Base-by-base conservation (phyloP, 106 monocot species). In the Apostasia ramifera region DNA sequence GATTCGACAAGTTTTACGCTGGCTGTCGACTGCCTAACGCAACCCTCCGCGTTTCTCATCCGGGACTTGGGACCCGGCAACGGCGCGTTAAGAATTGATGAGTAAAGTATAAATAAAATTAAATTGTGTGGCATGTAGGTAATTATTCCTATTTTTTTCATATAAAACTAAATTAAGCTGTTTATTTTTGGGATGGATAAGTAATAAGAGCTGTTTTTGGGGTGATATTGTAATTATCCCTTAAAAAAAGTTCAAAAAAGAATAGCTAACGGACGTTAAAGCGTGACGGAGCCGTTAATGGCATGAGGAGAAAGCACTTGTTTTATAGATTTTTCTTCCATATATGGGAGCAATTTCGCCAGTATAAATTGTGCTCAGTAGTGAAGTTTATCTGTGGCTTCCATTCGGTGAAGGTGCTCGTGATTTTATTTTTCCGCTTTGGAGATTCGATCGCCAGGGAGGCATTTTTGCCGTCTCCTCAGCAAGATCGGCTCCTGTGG, bases 251-350 rank as follows among this genome's bases (percentile, higher is more conserved):
- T 1, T 5, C 3, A n/a, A 1, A 8, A 66, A 74, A 66, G 48
- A 26, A 26, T 26, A 26, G 58, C 9, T 57, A 66, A 44, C 44
- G 57, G 49, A 66, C 80, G 72, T 65, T 63, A 64, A 65, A 77
- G 63, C 46, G 8, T 47, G 49, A 63, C 70, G 59, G 45, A n/a
- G 64, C 53, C 49, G 62, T 63, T 59, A 59, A 2, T 44, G 45
- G 44, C 44, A 8, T 63, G 3, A 63, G 13, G 11, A 2, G 12
- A 44, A 63, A 42, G 45, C 44, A 12, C 3, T 13, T n/a, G 2
- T 53, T 43, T 61, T 53, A 40, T 13, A 14, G 42, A 67, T 49
- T 1, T 37, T 1, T 39, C 12, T 40, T 42, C 43, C 12, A 5
- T 40, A 41, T 13, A 3, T 0, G 47, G 49, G 70, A 70, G 63